Conservation (phyloP, 306 rosid genomes). For the Canavalia ensiformis region DNA sequence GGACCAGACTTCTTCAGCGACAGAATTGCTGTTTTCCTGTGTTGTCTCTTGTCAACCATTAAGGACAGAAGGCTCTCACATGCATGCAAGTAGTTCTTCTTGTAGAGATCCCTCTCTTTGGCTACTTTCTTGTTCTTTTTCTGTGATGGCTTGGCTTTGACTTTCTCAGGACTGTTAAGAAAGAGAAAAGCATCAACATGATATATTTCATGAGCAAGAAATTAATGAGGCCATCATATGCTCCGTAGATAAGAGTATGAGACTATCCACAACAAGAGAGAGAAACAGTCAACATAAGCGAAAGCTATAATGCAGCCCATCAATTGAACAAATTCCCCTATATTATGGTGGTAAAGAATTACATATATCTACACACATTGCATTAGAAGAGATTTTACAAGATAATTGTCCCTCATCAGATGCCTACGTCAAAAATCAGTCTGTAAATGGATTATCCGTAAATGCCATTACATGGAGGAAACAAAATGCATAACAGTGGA, state of each 20-base stretch:
- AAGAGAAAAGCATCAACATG: slow-evolving; percentile 33
- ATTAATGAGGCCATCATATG: slow-evolving; percentile 11
- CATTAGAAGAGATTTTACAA: slow-evolving; percentile 20
- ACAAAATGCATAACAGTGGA: slow-evolving; percentile 7
- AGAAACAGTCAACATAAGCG: neutral
- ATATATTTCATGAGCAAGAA: slow-evolving; percentile 31
- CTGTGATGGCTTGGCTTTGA: slow-evolving; percentile 64
- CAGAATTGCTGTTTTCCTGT: slow-evolving; percentile 65
- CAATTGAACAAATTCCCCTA: neutral
- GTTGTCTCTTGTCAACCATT: slow-evolving; percentile 61
- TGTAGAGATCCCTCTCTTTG: slow-evolving; percentile 78
- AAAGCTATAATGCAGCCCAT: slow-evolving; percentile 17
- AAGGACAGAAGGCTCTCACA: slow-evolving; percentile 87
- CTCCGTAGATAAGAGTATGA: neutral
- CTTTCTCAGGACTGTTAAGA: slow-evolving; percentile 75
- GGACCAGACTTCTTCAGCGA: slow-evolving; percentile 85
- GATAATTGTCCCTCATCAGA: slow-evolving; percentile 26
- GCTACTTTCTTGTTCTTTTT: slow-evolving; percentile 71
- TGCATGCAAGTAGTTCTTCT: slow-evolving; percentile 83
- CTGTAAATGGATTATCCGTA: neutral
- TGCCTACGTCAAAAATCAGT: slow-evolving; percentile 7
- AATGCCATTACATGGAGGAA: neutral
- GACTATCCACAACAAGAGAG: neutral
- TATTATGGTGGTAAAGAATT: slow-evolving; percentile 6
- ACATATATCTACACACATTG: neutral